Evolutionary conservation across 805 yeast species (phyloP), one percentile per base, ranked within the genome.

Genomic region (Ogataea corticis): DNA sequence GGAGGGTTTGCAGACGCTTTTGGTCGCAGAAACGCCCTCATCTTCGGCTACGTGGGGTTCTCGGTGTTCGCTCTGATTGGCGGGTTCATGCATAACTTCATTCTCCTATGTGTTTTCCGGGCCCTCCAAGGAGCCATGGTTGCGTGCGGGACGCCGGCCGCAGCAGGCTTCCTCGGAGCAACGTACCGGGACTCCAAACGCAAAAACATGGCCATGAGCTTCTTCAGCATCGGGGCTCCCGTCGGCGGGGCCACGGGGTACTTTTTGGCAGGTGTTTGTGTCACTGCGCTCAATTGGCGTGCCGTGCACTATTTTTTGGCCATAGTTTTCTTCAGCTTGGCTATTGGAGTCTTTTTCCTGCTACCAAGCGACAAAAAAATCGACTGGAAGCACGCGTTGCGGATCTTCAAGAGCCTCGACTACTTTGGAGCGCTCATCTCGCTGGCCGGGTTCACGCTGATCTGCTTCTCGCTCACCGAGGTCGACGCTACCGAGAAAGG

Each of bases 1-100:
- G 77, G 79, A 9, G 73, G 72, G 19, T 49, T 75, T n/a, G 73
- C 79, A 1, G 80, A 75, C 57, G 66, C 69, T 0, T 57, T 75
- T 52, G 79, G 79, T n/a, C 61, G 79, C 25, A 72, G 66, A 44
- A 61, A 64, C 15, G 61, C 73, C 7, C 59, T 75, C 10, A 41
- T 72, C 1, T 49, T 58, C 7, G 67, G 74, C 12, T 73, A 61
- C 41, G 28, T 51, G 10, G 51, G 57, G 16, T 72, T 55, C 47
- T 64, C 72, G 0, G 29, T 61, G 2, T 63, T 58, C 50, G 50
- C 70, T 4, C 52, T 74, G 12, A 62, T 66, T 37, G 65, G 62
- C 16, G 73, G 73, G 1, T 69, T 69, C 41, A 64, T 67, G 70
- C 38, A 65, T n/a, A 53, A 62, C 23, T 72, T 58, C 47, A 58